Evolutionary conservation across 2,329 filamentous ascomycete species (phyloP), one percentile per base, ranked within the genome.

Genomic region (Diplocarpon mali): DNA sequence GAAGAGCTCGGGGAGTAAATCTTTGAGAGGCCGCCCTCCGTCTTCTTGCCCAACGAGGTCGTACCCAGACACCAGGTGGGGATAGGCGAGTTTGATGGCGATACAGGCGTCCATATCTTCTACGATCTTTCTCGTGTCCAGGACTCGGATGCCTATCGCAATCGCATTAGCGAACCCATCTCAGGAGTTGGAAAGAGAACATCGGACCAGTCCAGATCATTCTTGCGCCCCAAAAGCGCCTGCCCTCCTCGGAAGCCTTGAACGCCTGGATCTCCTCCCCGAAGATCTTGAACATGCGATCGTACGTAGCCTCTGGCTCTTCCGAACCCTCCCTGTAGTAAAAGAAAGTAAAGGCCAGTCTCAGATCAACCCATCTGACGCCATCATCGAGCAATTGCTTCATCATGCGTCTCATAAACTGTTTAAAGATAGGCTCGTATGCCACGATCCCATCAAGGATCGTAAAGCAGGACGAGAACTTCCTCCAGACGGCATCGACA

Each of bases 1-100:
- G 64, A 95, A 90, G 0, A 96, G 69, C 58, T 94, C 78, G 0
- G 89, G 88, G 0, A 90, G 73, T 3, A 94, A 67, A 53, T 92
- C 84, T 27, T 74, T 71, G 20, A 95, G 74, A 0, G 87, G 73
- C 11, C 85, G 76, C 1, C 88, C 89, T 1, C 73, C 63, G 59
- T 93, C 85, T 67, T 95, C 90, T 63, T 90, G 84, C 0, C 87
- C 89, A 5, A 95, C 88, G 9, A 95, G 67, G 63, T 96, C 90
- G 64, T 87, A 95, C 10, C 90, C 90, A 20, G 83, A 80, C 55
- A 95, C 78, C 7, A 93, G 70, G 40, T 88, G 71, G 0, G 90
- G 86, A 60, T 83, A 89, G 28, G 76, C 72, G 44, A 83, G 67
- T 65, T 95, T 95, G 55, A 85, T 81, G 4, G 76, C 72, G 55